Base-by-base conservation (phyloP, 305 asterid genomes). In the Ajuga reptans region DNA sequence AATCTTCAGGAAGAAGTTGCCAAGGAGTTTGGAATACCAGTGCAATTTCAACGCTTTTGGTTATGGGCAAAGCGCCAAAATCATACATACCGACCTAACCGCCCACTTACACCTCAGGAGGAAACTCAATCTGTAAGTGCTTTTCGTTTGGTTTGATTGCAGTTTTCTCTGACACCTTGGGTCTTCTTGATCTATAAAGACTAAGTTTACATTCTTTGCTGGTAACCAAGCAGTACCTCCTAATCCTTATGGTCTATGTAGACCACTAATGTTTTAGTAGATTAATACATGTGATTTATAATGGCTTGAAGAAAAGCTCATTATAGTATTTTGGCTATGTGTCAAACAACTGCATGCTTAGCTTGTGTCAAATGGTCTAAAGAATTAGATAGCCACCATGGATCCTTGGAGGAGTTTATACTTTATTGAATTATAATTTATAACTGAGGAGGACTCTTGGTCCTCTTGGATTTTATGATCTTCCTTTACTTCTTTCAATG, bases 31-130 rank as follows among this genome's bases (percentile, higher is more conserved):
- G 87, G 84, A n/a, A 58, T 87, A 72, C 91, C 90, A 7, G 84
- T 87, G 45, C 86, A 87, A 46, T 82, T 71, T 65, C 90, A 83
- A 57, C 91, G 91, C 69, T 85, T 82, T 74, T 87, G 94, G 91
- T 75, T 83, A 56, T 87, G 94, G 94, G 87, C 89, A 18, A 85
- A 87, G 80, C 86, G 91, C 56, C 91, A 83, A 69, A 85, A 87
- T 69, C 89, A 85, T 49, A 87, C 94, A 5, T 87, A 85, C 61
- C 86, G 94, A 31, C 94, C 94, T 24, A 85, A 83, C 67, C 85
- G 94, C 59, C 85, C 89, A 6, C 83, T 87, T 73, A 78, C 82
- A 11, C 78, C 77, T 68, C 83, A 63, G 31, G 91, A 87, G 72
- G 94, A 87, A 82, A 74, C 80, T 54, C 94, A 87, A 64, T 78